A percentile compares a stretch with the other conserved stretches of the same genome.
phyloP scores from a whole-genome alignment of 169 alveolate genomes.

The Plasmodium knowlesi region DNA sequence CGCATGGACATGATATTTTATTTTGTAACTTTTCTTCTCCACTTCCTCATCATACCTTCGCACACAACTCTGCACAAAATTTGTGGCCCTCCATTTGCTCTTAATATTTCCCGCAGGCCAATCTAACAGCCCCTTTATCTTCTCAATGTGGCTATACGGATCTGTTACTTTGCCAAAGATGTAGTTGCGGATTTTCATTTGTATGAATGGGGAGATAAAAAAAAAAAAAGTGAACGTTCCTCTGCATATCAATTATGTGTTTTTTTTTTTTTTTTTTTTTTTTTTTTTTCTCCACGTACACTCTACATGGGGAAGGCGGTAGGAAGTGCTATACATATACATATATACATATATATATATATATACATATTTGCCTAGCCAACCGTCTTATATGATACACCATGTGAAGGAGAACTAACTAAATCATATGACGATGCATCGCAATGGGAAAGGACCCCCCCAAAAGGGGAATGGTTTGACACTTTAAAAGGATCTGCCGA shows the following conservation, averaged over 20 bases:
- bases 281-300: neutral
- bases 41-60: conserved; percentile 11
- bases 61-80: conserved; percentile 1
- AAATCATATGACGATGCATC: neutral
- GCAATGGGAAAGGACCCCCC: neutral
- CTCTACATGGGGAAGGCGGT: neutral
- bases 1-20: conserved; percentile 29
- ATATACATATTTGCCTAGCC: neutral
- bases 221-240: too few species aligned
- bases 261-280: neutral
- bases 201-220: neutral
- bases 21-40: conserved; percentile 17
- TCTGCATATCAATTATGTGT: neutral
- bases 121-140: conserved; percentile 14
- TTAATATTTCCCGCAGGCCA: neutral
- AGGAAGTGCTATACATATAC: too few species aligned
- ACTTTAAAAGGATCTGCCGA: neutral
- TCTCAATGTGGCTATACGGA: conserved; percentile 18
- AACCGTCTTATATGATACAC: neutral
- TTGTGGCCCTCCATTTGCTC: neutral
- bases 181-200: conserved; percentile 1
- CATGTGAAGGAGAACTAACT: neutral
- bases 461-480: neutral
- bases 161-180: conserved; percentile 44
- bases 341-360: too few species aligned